Percentiles rank a stretch among this genome's conserved stretches.
Evolutionary conservation across 2,329 filamentous ascomycete genomes (phyloP).

Genomic region (Cyphellophora europaea): DNA sequence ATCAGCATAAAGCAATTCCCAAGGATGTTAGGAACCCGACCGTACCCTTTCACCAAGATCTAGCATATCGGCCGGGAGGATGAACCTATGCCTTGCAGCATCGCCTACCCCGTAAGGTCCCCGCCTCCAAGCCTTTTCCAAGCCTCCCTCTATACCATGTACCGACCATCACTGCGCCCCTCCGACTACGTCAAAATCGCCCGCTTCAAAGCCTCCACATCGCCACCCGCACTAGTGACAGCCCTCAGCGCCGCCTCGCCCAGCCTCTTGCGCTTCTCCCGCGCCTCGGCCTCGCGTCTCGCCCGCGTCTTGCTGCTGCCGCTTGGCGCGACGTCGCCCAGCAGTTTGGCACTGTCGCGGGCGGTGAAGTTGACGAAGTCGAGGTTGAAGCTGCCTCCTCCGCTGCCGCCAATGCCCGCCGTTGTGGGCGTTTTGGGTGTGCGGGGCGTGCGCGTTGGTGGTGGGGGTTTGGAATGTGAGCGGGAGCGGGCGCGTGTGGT

Average conservation of each 20-base stretch:
- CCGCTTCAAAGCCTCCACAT: slow-evolving; percentile 29
- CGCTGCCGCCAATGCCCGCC: too few species aligned
- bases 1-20: too few species aligned
- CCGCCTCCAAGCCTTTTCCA: too few species aligned
- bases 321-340: slow-evolving; percentile 84
- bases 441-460: slow-evolving; percentile 23
- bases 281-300: slow-evolving; percentile 77
- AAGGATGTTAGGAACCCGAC: too few species aligned
- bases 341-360: slow-evolving; percentile 64
- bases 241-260: slow-evolving; percentile 23
- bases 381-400: slow-evolving; percentile 13
- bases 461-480: slow-evolving; percentile 13
- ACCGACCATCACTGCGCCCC: too few species aligned
- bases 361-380: slow-evolving; percentile 86
- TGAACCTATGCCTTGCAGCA: too few species aligned
- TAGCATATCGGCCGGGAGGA: too few species aligned
- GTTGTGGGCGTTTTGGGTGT: slow-evolving; percentile 23
- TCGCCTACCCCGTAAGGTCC: too few species aligned
- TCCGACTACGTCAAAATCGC: too few species aligned
- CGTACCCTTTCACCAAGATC: too few species aligned
- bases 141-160: too few species aligned
- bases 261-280: slow-evolving; percentile 55
- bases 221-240: slow-evolving; percentile 34
- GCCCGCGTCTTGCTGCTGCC: slow-evolving; percentile 92
- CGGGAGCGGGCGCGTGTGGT: slow-evolving; percentile 7